Percentiles rank a stretch among this genome's conserved stretches.
Conservation (phyloP, 495 filamentous ascomycete species). For the Pseudoneurospora amorphoporcata region DNA sequence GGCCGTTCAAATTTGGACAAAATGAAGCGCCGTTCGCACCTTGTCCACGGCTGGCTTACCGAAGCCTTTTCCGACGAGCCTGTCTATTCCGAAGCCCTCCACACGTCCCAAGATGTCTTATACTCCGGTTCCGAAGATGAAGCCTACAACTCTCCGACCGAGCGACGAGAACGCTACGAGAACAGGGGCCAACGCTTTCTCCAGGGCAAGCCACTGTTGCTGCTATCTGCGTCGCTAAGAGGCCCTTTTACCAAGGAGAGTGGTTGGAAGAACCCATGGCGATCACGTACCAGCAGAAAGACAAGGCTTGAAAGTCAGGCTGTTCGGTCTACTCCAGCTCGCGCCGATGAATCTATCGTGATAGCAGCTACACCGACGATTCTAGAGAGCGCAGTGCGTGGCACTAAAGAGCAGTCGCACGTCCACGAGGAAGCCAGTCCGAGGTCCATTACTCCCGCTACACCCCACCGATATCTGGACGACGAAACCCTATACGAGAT, state of each 20-base stretch:
- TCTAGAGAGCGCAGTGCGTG: not conserved
- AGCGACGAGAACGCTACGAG: conserved; percentile 49
- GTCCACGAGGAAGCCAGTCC: not conserved
- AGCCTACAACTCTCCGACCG: conserved; percentile 32
- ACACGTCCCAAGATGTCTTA: conserved; percentile 30
- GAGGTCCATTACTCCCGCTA: not conserved
- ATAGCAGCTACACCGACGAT: not conserved
- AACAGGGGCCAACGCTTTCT: conserved; percentile 48
- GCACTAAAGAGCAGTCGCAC: not conserved
- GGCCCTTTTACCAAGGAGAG: conserved; percentile 49
- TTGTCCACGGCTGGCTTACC: conserved; percentile 9
- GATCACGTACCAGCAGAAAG: conserved; percentile 4
- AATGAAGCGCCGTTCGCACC: not conserved
- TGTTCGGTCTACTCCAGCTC: not conserved
- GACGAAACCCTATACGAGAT: conserved; percentile 4
- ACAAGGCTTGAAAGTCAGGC: not conserved
- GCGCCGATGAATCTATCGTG: not conserved
- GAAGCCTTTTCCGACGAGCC: conserved; percentile 16
- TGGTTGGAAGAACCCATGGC: conserved; percentile 60
- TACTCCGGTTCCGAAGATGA: conserved; percentile 51
- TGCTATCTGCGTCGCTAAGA: conserved; percentile 50
- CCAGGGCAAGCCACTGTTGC: conserved; percentile 43
- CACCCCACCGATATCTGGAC: conserved; percentile 3
- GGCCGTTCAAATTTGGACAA: not conserved
- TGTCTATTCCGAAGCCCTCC: conserved; percentile 35